A percentile compares a stretch with the other conserved stretches of the same genome.
phyloP scores from a whole-genome alignment of 1,284 basidiomycete genomes.

The Fomitopsis palustris region DNA sequence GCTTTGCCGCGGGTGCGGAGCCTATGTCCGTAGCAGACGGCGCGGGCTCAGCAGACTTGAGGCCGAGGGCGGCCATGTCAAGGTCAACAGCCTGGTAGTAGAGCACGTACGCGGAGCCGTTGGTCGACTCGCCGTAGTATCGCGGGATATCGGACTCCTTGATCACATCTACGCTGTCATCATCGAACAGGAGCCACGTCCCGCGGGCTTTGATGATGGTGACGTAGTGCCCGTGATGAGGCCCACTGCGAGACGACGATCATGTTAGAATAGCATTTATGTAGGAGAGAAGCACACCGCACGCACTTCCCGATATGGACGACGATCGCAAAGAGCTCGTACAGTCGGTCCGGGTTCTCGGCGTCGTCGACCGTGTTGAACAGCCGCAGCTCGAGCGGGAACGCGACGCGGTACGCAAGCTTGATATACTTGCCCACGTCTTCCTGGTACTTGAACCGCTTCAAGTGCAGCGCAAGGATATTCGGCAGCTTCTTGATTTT shows the following conservation, averaged over 20 bases:
- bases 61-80: slow-evolving; percentile 66
- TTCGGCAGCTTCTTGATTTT: slow-evolving; percentile 97
- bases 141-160: slow-evolving; percentile 87
- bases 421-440: slow-evolving; percentile 88
- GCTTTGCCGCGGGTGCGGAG: slow-evolving; percentile 19
- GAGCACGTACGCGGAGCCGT: slow-evolving; percentile 92
- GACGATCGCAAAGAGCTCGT: slow-evolving; percentile 93
- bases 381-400: slow-evolving; percentile 89
- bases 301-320: slow-evolving; percentile 96
- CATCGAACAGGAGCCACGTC: slow-evolving; percentile 93
- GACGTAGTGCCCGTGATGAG: slow-evolving; percentile 97
- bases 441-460: slow-evolving; percentile 94
- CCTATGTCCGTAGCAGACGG: slow-evolving; percentile 18
- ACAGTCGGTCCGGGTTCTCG: slow-evolving; percentile 84
- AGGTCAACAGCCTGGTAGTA: slow-evolving; percentile 96
- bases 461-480: slow-evolving; percentile 82
- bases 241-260: slow-evolving; percentile 56
- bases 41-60: slow-evolving; percentile 35
- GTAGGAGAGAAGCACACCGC: background rate
- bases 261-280: background rate
- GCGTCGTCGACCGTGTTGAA: slow-evolving; percentile 98
- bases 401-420: slow-evolving; percentile 93
- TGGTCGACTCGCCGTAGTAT: slow-evolving; percentile 91
- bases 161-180: slow-evolving; percentile 87
- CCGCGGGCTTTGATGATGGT: slow-evolving; percentile 88